Base-by-base conservation (phyloP, 2,329 filamentous ascomycete genomes). In the Tolypocladium endophyticum region DNA sequence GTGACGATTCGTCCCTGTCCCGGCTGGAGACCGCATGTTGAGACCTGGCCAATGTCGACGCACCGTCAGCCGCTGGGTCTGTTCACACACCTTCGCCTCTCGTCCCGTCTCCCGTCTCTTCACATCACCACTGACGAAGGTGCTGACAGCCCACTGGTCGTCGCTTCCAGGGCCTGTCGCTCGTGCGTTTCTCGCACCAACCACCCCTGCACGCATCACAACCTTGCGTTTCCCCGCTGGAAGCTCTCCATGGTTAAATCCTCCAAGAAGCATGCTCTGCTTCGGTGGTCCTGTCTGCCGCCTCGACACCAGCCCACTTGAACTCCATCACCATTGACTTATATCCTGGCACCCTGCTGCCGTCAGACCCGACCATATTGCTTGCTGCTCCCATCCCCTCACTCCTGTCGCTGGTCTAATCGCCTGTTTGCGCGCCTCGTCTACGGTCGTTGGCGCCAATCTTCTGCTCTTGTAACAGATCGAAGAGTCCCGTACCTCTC, bases 1-100 rank as follows among this genome's bases (percentile, higher is more conserved):
- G 68, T 70, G 66, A 64, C 64, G 60, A 61, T 69, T 59, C 64
- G 43, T 23, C 68, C 66, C 64, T 63, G 25, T 23, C 68, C 66
- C 60, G 60, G 59, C 58, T 56, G 62, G 60, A 64, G 61, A 62
- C 61, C 55, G 60, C 66, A 68, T 69, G 59, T 66, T 58, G 45
- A 59, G 55, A 45, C 54, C 70, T 76, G 76, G 74, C 80, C 81
- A 83, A 83, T 83, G 81, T 82, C 74, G 76, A 74, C 72, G 71
- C 71, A 68, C 73, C 69, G 70, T 74, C 79, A 74, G 68, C 77
- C 77, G 77, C 78, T 76, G 72, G 65, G 67, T 66, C 66, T 67
- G 61, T 64, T 63, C 63, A 11, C 33, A 55, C 47, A 62, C 67
- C 64, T 64, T 64, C 56, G 55, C 63, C 55, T 64, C 56, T 62